Evolutionary conservation across 2,329 filamentous ascomycete species (phyloP).

Genomic region (Epichloe scottii): DNA sequence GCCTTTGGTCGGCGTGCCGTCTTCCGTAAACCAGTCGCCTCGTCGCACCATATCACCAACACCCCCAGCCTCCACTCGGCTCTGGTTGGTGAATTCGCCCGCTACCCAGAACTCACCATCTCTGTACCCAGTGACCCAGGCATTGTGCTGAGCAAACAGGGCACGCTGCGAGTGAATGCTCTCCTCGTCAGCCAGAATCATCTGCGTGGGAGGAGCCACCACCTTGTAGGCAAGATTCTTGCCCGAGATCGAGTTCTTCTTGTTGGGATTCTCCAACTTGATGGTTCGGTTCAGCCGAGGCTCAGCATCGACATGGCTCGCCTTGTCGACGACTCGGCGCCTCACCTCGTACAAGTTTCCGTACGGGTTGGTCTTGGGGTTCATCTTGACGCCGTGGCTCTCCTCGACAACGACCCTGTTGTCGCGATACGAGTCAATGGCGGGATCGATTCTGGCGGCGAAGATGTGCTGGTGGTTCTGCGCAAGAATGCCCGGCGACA

Average conservation of each 20-base stretch:
- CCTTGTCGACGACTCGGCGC: conserved; percentile 32
- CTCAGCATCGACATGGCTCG: conserved; percentile 38
- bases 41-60: conserved; percentile 34
- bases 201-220: conserved; percentile 30
- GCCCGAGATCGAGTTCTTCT: conserved; percentile 35
- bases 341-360: conserved; percentile 48
- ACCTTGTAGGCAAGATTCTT: conserved; percentile 38
- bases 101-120: conserved; percentile 39
- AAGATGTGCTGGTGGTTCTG: conserved; percentile 64
- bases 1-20: conserved; percentile 8
- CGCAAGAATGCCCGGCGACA: conserved; percentile 50
- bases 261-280: conserved; percentile 33
- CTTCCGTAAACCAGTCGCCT: conserved; percentile 32
- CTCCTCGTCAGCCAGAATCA: conserved; percentile 28
- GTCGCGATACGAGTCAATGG: conserved; percentile 37
- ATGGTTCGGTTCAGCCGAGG: conserved; percentile 37
- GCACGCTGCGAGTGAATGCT: conserved; percentile 31
- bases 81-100: conserved; percentile 40
- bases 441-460: conserved; percentile 50
- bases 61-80: conserved; percentile 28
- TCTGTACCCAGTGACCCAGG: conserved; percentile 36
- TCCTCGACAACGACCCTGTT: conserved; percentile 37
- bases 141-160: conserved; percentile 31
- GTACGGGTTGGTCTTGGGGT: conserved; percentile 43
- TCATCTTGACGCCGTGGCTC: conserved; percentile 22